A percentile compares a stretch with the other conserved stretches of the same genome.
phyloP scores from a whole-genome alignment of 2,329 filamentous ascomycete genomes.

The Ceratocystiopsis sp. region DNA sequence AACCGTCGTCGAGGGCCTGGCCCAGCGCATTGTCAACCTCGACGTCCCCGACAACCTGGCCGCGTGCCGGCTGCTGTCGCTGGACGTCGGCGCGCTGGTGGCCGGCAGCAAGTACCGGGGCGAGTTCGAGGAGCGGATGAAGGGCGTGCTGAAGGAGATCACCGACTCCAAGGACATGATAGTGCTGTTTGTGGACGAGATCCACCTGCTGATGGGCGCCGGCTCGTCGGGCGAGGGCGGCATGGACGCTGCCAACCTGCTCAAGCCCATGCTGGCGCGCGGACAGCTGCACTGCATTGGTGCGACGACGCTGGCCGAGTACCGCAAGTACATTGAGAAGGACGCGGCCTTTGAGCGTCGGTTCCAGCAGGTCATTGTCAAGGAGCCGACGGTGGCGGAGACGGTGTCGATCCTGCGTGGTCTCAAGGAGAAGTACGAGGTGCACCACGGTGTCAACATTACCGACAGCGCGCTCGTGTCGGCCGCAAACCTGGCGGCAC shows the following conservation, averaged over 20 bases:
- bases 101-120: slow-evolving; percentile 97
- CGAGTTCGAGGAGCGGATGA: slow-evolving; percentile 99
- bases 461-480: slow-evolving; percentile 85
- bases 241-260: slow-evolving; percentile 94
- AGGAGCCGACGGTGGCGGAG: slow-evolving; percentile 76
- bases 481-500: slow-evolving; percentile 76
- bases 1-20: slow-evolving; percentile 89
- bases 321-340: slow-evolving; percentile 98
- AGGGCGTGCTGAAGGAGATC: slow-evolving; percentile 95
- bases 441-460: slow-evolving; percentile 95
- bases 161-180: slow-evolving; percentile 91
- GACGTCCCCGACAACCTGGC: slow-evolving; percentile 94
- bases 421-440: slow-evolving; percentile 94
- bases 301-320: slow-evolving; percentile 86
- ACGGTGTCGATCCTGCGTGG: slow-evolving; percentile 97
- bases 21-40: slow-evolving; percentile 86
- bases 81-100: slow-evolving; percentile 88
- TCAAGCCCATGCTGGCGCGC: slow-evolving; percentile 95
- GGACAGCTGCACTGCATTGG: slow-evolving; percentile 96
- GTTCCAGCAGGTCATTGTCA: slow-evolving; percentile 96
- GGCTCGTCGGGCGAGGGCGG: slow-evolving; percentile 88
- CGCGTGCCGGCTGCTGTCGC: slow-evolving; percentile 80
- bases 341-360: slow-evolving; percentile 94
- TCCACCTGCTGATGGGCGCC: slow-evolving; percentile 95
- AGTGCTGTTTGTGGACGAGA: slow-evolving; percentile 95